Evolutionary conservation across 2,329 filamentous ascomycete species (phyloP), one percentile per base, ranked within the genome.

Genomic region (Thielaviopsis punctulata): DNA sequence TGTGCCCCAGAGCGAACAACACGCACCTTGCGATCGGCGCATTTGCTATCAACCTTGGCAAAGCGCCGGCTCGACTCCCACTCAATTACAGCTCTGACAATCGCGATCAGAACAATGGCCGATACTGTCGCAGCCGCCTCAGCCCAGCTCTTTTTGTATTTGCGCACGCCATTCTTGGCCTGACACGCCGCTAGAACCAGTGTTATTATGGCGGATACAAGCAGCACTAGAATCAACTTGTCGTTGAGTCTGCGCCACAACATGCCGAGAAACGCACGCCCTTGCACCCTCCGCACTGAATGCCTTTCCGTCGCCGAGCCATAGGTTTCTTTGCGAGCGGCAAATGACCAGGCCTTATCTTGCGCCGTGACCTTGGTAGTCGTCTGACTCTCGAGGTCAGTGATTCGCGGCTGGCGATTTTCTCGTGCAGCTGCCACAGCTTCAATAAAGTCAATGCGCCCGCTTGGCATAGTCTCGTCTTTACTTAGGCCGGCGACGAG

Each of bases 1-100:
- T 79, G 79, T 58, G 73, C 79, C 25, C 84, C 86, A 1, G 84
- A 88, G n/a, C 86, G 80, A 49, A 85, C 69, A 9, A 86, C 80
- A 56, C 86, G 87, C 58, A 90, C 79, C 48, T 75, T 69, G 27
- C 84, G 75, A 60, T 87, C 80, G 48, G 87, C 80, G 64, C 89
- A 89, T 61, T 86, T 86, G 63, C 79, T 79, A 65, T 88, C 88
- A 55, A 89, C 68, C 63, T 86, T 86, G 39, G 85, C 81, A 60
- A 89, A 89, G 60, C 86, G 82, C 45, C 81, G 75, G 62, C 88
- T 84, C 64, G 88, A 88, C 60, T 89, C 84, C 74, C 80, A 89
- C 61, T 89, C 85, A 58, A 87, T 89, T 30, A 80, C 68, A n/a
- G 84, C 84, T 56, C 83, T 84, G 19, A 86, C 84, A 19, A 83